Percentiles rank a stretch among this genome's conserved stretches.
These are phyloP conservation scores for Syzygium jambos DNA, from an alignment of 345 rosid species.

Conservation along the genomic window DNA sequence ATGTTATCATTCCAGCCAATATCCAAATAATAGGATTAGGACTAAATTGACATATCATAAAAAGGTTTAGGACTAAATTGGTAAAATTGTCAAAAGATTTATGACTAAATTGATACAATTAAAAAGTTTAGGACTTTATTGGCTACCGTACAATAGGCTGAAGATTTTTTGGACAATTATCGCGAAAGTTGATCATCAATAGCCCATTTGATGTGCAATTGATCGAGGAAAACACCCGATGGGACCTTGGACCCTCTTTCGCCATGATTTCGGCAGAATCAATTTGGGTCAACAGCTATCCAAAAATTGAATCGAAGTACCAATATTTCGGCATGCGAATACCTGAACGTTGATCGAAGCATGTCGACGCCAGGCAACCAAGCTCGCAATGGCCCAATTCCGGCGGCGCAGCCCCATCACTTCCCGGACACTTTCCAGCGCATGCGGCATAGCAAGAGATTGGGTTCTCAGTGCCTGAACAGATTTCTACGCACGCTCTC, in stretches of 20 bases:
- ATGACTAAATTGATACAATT: no score
- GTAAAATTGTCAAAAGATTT: no score
- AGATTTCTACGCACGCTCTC: neutral
- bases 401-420: neutral
- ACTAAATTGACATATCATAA: no score
- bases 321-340: neutral
- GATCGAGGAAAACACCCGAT: neutral
- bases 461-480: neutral
- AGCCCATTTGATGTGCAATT: neutral
- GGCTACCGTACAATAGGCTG: no score
- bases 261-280: neutral
- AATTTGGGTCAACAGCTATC: neutral
- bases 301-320: neutral
- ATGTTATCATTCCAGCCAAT: no score
- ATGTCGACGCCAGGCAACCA: neutral
- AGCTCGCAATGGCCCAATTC: neutral
- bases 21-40: no score
- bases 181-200: neutral
- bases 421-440: neutral
- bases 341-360: neutral
- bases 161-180: no score
- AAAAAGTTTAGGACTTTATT: no score
- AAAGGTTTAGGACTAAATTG: no score
- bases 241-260: neutral
- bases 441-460: neutral